These are phyloP conservation scores for Populus deltoides DNA, from an alignment of 345 rosid species.

Conservation along the genomic window DNA sequence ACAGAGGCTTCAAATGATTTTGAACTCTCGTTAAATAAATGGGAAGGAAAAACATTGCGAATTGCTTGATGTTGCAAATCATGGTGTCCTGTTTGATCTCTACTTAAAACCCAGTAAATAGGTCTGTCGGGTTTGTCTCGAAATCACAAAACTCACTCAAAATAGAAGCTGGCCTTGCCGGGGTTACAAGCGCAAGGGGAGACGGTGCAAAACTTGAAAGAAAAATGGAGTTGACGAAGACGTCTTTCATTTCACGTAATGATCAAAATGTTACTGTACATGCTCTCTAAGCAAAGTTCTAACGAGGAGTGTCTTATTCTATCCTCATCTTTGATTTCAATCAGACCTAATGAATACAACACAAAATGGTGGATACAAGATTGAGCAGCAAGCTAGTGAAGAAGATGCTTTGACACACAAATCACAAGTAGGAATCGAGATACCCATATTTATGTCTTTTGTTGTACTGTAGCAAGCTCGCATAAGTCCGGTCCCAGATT, in stretches of 20 bases:
- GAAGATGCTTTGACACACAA: not conserved
- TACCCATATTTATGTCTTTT: conserved; percentile 40
- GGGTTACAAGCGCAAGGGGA: not conserved
- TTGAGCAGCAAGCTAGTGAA: not conserved
- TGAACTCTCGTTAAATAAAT: not conserved
- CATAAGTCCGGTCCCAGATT: conserved; percentile 64
- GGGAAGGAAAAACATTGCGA: not conserved
- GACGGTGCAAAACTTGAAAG: not conserved
- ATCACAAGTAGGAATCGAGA: conserved; percentile 43
- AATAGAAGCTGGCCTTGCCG: not conserved
- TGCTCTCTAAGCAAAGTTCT: not conserved
- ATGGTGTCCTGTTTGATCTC: not conserved
- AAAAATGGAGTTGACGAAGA: not conserved
- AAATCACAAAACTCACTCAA: not conserved
- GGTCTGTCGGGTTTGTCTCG: not conserved
- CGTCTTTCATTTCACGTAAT: not conserved
- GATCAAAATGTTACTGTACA: conserved; percentile 5
- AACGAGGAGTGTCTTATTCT: not conserved
- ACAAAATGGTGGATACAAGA: not conserved
- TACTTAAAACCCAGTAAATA: not conserved
- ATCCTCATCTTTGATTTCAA: not conserved
- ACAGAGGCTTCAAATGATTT: too few species aligned
- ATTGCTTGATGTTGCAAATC: not conserved
- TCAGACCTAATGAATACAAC: not conserved
- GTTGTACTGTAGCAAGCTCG: conserved; percentile 52